Conservation (phyloP, 176 grass and related monocot genomes). For the Chloris gayana region DNA sequence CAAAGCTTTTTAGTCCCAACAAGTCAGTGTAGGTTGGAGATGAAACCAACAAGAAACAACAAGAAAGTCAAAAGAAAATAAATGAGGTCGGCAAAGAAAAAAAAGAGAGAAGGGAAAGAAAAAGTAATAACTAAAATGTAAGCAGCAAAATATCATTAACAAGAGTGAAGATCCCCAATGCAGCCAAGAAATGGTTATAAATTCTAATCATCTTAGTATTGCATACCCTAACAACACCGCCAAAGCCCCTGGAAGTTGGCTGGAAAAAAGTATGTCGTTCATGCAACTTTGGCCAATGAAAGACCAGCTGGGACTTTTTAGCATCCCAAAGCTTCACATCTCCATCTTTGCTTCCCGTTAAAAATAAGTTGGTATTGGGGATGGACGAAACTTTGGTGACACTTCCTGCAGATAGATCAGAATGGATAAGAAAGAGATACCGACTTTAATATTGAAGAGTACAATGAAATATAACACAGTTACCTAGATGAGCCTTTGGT, state of each 20-base stretch:
- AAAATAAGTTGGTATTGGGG: constrained; percentile 85
- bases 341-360: constrained; percentile 98
- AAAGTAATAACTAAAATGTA: neutral
- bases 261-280: constrained; percentile 97
- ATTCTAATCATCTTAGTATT: constrained; percentile 11
- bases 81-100: neutral
- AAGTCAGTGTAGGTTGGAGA: neutral
- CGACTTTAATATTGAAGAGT: constrained; percentile 27
- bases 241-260: constrained; percentile 85
- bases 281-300: constrained; percentile 91
- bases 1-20: neutral
- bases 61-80: neutral
- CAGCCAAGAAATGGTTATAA: constrained; percentile 23
- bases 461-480: constrained; percentile 32
- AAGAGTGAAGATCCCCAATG: constrained; percentile 16
- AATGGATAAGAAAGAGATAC: constrained; percentile 46
- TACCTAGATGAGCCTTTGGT: constrained; percentile 96
- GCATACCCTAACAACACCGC: constrained; percentile 88
- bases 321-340: constrained; percentile 99
- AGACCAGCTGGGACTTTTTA: constrained; percentile 73
- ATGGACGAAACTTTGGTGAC: constrained; percentile 75
- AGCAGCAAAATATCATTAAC: constrained; percentile 21
- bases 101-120: neutral
- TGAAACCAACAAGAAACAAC: neutral
- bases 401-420: constrained; percentile 58